These are phyloP conservation scores for Fusarium nygamai DNA, from an alignment of 2,329 filamentous ascomycete species.

Conservation along the genomic window DNA sequence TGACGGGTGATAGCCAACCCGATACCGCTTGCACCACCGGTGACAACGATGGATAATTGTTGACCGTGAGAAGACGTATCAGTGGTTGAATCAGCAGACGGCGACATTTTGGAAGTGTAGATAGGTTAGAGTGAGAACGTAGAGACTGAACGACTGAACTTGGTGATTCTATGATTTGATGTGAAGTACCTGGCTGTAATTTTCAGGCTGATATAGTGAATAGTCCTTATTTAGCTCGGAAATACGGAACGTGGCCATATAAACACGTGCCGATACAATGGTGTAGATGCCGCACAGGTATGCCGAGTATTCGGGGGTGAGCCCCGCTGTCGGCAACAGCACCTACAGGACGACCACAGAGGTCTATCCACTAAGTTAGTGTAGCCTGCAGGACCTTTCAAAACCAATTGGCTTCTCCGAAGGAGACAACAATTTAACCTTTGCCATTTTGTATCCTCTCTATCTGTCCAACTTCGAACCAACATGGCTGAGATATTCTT, in stretches of 20 bases:
- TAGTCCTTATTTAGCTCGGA: background rate
- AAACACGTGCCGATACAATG: background rate
- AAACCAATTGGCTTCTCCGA: background rate
- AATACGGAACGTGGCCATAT: background rate
- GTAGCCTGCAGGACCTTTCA: rapidly evolving
- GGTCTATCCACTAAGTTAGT: background rate
- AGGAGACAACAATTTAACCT: rapidly evolving
- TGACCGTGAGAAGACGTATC: rapidly evolving
- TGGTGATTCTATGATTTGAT: too few relatives aligned
- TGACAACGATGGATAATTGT: background rate
- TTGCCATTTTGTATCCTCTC: rapidly evolving
- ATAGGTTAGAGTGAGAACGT: rapidly evolving
- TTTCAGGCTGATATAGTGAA: background rate
- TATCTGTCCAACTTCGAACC: rapidly evolving
- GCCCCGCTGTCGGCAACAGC: background rate
- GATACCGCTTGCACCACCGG: background rate
- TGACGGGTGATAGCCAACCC: background rate
- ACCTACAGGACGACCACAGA: background rate
- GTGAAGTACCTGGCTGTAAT: too few relatives aligned
- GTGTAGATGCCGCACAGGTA: background rate
- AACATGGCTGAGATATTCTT: background rate
- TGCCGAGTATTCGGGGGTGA: background rate
- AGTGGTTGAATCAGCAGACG: background rate
- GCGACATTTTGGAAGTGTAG: background rate
- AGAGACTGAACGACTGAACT: background rate